Base-by-base conservation (phyloP, 2,329 filamentous ascomycete species). In the Xylariaceae sp. region DNA sequence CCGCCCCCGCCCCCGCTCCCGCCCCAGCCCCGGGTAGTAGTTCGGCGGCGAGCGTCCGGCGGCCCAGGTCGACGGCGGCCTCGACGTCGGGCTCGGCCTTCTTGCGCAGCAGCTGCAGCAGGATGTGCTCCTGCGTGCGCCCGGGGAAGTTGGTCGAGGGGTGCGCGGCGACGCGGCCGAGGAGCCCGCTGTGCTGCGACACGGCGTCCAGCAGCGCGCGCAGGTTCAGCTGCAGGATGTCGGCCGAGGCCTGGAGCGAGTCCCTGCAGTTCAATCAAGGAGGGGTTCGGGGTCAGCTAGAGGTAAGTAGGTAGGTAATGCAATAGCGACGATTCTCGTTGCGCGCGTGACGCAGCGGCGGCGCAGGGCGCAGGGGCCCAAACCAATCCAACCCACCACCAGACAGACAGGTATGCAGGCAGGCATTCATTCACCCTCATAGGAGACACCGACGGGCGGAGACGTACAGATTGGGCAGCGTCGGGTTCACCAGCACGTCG, bases 71-170 rank as follows among this genome's bases (percentile, higher is more conserved):
- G 17, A 90, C 77, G 61, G 81, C 80, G 36, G 79, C 76, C 53
- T 89, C 83, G 13, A 88, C 78, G 16, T 75, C 70, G 0, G 85
- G 84, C 45, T 92, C 86, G 31, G 88, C 70, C 55, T 92, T 92
- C 60, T 92, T 93, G 24, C 86, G 80, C 19, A 93, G 65, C 2
- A 94, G 67, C 47, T 81, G 75, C 17, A 74, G 68, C 1, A 90
- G 68, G 4, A 85, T 67, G 31, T 58, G 61, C 55, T 83, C 76
- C 38, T 85, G 77, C 5, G 72, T 80, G 46, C 72, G 79, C 23
- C 76, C 81, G 4, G 77, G 87, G 59, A 75, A 92, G 55, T 79
- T 78, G 2, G 85, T 83, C 10, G 80, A 77, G 0, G 87, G 87
- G 52, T 84, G 86, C 15, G 84, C 74, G 43, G 83, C 80, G 32